A percentile compares a stretch with the other conserved stretches of the same genome.
Evolutionary conservation across 1,284 basidiomycete genomes (phyloP).

Genomic region (Pseudozyma pruni): DNA sequence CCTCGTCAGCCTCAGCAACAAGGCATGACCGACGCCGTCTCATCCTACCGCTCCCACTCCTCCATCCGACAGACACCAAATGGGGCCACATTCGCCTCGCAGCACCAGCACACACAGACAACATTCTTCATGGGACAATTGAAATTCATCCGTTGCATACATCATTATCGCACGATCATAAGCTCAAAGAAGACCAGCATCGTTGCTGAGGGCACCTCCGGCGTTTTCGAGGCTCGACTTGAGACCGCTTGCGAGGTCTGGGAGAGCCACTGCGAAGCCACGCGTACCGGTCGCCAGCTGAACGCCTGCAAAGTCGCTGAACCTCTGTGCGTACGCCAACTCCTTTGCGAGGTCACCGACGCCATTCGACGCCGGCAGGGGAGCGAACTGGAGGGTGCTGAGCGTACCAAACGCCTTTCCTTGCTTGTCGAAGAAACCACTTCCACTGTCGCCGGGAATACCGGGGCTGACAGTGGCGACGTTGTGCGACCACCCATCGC

Average conservation of each 20-base stretch:
- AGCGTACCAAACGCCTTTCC: conserved; percentile 48
- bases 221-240: conserved; percentile 16
- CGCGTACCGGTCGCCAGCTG: conserved; percentile 47
- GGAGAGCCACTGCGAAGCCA: conserved; percentile 43
- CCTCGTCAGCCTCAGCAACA: conserved; percentile 68
- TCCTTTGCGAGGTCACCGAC: conserved; percentile 45
- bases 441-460: conserved; percentile 54
- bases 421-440: conserved; percentile 43
- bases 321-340: conserved; percentile 41
- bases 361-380: conserved; percentile 48
- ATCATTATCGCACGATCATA: not conserved
- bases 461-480: conserved; percentile 40
- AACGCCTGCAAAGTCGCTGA: conserved; percentile 44
- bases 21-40: no score
- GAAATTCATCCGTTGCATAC: not conserved
- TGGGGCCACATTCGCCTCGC: no score
- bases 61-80: no score
- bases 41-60: no score
- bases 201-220: conserved; percentile 2
- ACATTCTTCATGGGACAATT: not conserved
- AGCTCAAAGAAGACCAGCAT: conserved; percentile 1
- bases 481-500: conserved; percentile 52
- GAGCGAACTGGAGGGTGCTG: conserved; percentile 49
- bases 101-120: not conserved
- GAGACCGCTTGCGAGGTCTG: conserved; percentile 26